Evolutionary conservation across 208 protist genomes (phyloP).

Genomic region (Trypanosoma platydactyli): DNA sequence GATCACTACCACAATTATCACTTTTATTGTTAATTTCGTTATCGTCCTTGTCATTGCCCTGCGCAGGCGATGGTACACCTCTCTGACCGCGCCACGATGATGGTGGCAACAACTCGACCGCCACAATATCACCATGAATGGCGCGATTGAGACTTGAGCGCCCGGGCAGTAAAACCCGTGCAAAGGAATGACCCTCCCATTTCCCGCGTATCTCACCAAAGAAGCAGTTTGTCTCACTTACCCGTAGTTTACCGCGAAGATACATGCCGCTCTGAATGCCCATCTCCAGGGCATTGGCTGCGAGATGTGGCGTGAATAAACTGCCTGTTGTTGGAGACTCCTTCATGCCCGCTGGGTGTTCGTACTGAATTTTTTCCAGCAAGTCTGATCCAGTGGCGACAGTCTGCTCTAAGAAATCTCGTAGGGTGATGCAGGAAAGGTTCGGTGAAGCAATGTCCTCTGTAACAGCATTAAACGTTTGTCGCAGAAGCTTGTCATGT

Average conservation of each 20-base stretch:
- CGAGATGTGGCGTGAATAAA: constrained; percentile 64
- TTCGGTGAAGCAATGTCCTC: constrained; percentile 37
- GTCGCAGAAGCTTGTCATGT: constrained; percentile 66
- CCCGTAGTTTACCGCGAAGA: constrained; percentile 74
- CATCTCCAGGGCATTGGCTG: constrained; percentile 42
- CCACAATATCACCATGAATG: constrained; percentile 60
- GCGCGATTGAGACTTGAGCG: constrained; percentile 85
- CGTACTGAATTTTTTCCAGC: constrained; percentile 81
- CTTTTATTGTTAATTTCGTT: too few relatives aligned
- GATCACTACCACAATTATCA: constrained; percentile 14
- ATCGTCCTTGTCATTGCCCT: too few relatives aligned
- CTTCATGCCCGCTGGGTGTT: constrained; percentile 71
- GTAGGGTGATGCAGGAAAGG: constrained; percentile 63
- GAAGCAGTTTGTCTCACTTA: constrained; percentile 82
- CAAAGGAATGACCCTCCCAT: constrained; percentile 75
- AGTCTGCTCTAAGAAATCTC: constrained; percentile 51
- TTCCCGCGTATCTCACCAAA: constrained; percentile 88
- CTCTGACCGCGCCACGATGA: constrained; percentile 32
- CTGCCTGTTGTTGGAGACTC: constrained; percentile 39
- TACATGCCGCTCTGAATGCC: constrained; percentile 62
- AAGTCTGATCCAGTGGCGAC: constrained; percentile 66
- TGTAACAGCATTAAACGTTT: constrained; percentile 24
- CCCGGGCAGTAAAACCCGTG: constrained; percentile 75
- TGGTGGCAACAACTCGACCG: constrained; percentile 37
- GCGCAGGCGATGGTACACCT: constrained; percentile 6